A percentile compares a stretch with the other conserved stretches of the same genome.
phyloP scores from a whole-genome alignment of 2,329 filamentous ascomycete genomes.

The Verticillium klebahnii region DNA sequence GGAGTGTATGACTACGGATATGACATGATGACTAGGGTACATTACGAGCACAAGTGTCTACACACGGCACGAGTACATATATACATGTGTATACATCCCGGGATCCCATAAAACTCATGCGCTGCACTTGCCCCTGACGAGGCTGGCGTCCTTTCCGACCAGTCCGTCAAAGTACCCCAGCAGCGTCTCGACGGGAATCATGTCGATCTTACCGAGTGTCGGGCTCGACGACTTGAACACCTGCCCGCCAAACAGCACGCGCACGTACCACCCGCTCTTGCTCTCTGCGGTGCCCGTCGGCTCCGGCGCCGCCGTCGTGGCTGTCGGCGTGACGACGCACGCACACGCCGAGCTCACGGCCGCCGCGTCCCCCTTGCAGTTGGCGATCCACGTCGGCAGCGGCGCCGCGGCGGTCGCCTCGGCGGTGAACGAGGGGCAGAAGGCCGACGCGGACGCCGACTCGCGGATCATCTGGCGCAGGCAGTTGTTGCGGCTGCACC shows the following conservation, averaged over 20 bases:
- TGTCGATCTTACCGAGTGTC: conserved; percentile 61
- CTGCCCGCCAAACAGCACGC: conserved; percentile 68
- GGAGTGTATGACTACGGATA: neutral
- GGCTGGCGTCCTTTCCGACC: conserved; percentile 48
- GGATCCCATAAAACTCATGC: neutral
- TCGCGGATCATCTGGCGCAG: conserved; percentile 22
- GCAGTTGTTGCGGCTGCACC: conserved; percentile 24
- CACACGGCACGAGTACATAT: neutral
- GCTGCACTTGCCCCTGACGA: conserved; percentile 33
- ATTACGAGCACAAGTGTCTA: neutral
- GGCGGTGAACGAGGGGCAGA: conserved; percentile 20
- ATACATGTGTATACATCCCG: neutral
- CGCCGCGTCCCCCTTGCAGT: conserved; percentile 18
- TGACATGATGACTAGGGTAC: neutral
- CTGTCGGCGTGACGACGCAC: conserved; percentile 16
- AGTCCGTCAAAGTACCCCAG: conserved; percentile 68
- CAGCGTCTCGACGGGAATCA: conserved; percentile 62
- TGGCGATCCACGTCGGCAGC: conserved; percentile 17
- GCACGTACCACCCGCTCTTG: conserved; percentile 42
- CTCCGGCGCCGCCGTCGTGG: conserved; percentile 3
- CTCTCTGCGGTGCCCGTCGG: conserved; percentile 7
- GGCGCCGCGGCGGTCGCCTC: conserved; percentile 4
- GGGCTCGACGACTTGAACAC: conserved; percentile 65
- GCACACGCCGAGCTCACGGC: conserved; percentile 22
- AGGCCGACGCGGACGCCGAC: conserved; percentile 14